Base-by-base conservation (phyloP, 441 rosid species). In the Mallotus japonicus region DNA sequence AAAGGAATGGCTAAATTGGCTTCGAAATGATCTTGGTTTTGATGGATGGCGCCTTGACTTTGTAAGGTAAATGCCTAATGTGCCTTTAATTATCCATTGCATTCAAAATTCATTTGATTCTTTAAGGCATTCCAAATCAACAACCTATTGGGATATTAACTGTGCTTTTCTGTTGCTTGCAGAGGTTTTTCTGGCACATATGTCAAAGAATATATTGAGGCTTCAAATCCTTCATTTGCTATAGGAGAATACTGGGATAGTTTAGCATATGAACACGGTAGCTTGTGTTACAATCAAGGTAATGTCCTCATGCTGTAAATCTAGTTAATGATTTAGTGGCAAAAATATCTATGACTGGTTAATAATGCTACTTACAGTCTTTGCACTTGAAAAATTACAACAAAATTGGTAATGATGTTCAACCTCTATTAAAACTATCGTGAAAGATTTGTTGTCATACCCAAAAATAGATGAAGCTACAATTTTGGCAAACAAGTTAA, bases 241-340 rank as follows among this genome's bases (percentile, higher is more conserved):
- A 84, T 86, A 64, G 89, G 89, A 64, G 87, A 86, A 82, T 83
- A 86, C 69, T 86, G 89, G 87, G 87, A 86, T 74, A 82, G 85
- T 73, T 76, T 83, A 74, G 80, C 82, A 34, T 86, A 86, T 69
- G 87, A 86, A 69, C 77, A 83, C n/a, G 84, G 84, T 44, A 78
- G 82, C 76, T 70, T 83, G 80, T 82, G 85, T 69, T 86, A 86
- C 75, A 83, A 86, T 73, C 89, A 86, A 84, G 87, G 89, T 86
- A 79, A 58, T 65, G 60, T 57, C 22, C 6, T 72, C 53, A 16
- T 63, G 19, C 16, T 60, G 71, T 8, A 3, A 40, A 20, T 62
- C 7, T 69, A 16, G 46, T 40, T 63, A 14, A n/a, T 37, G 13
- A 51, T 53, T 62, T 34, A 16, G 47, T 62, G 12, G 49, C 22